phyloP scores from a whole-genome alignment of 2,329 filamentous ascomycete genomes.

The Pseudomassariella vexata region DNA sequence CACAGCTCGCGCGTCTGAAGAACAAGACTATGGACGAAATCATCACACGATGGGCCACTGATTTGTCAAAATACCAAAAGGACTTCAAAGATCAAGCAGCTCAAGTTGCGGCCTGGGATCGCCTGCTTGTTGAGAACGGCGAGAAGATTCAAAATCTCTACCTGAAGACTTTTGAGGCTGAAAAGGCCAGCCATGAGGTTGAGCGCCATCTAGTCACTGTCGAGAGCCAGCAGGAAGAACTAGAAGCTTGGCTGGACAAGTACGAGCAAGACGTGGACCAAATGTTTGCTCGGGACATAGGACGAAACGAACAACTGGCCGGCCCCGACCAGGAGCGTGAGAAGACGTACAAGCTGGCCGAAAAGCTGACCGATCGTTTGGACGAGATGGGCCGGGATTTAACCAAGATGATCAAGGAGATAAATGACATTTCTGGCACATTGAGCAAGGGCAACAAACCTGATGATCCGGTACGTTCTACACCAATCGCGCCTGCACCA shows the following conservation, averaged over 20 bases:
- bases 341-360: slow-evolving; percentile 90
- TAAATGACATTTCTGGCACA: slow-evolving; percentile 86
- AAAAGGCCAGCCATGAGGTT: slow-evolving; percentile 87
- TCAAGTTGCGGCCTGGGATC: slow-evolving; percentile 86
- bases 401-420: slow-evolving; percentile 95
- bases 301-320: slow-evolving; percentile 67
- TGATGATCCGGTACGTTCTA: slow-evolving; percentile 70
- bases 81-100: slow-evolving; percentile 89
- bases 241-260: slow-evolving; percentile 79
- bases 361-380: slow-evolving; percentile 83
- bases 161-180: slow-evolving; percentile 85
- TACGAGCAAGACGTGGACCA: slow-evolving; percentile 91
- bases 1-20: slow-evolving; percentile 84
- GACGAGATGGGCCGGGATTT: slow-evolving; percentile 93
- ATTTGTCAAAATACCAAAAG: slow-evolving; percentile 93
- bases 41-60: slow-evolving; percentile 92
- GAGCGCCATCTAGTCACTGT: slow-evolving; percentile 86
- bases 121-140: slow-evolving; percentile 85
- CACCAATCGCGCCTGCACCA: slow-evolving; percentile 11
- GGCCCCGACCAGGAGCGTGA: slow-evolving; percentile 95
- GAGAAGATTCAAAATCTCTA: slow-evolving; percentile 94
- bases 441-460: slow-evolving; percentile 85
- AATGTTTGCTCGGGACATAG: slow-evolving; percentile 74
- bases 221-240: slow-evolving; percentile 87
- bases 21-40: slow-evolving; percentile 99